A percentile compares a stretch with the other conserved stretches of the same genome.
Conservation (phyloP, 306 rosid genomes). For the Glycine latifolia region DNA sequence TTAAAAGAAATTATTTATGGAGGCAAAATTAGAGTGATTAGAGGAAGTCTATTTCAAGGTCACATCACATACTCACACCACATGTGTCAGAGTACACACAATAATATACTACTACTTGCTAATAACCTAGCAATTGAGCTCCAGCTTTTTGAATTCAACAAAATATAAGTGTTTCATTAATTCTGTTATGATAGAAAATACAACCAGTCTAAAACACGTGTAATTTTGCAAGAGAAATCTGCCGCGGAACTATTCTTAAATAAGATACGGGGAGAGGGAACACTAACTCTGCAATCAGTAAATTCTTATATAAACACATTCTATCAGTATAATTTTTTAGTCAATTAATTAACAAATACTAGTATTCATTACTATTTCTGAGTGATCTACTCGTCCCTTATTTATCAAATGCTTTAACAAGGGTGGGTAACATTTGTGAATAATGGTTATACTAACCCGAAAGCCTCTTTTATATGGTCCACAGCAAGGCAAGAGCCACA, state of each 20-base stretch:
- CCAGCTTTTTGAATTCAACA: not conserved
- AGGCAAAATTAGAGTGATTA: not conserved
- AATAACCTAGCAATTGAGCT: not conserved
- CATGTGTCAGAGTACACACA: not conserved
- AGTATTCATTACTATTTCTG: too few relatives aligned
- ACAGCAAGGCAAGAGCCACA: constrained; percentile 22
- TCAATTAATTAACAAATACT: too few relatives aligned
- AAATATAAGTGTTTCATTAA: not conserved
- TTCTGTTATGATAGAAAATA: constrained; percentile 5
- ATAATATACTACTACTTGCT: not conserved
- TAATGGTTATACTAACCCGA: not conserved
- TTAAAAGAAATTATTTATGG: not conserved
- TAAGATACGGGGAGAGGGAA: not conserved
- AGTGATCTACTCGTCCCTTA: too few relatives aligned
- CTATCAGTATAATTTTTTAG: not conserved
- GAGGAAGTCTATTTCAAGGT: constrained; percentile 1
- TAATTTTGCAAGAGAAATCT: not conserved
- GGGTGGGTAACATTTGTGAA: not conserved
- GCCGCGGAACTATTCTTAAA: not conserved
- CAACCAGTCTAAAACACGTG: not conserved
- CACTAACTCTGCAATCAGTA: not conserved
- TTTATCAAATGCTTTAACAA: not conserved
- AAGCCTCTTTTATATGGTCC: not conserved
- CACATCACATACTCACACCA: not conserved
- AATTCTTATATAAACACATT: not conserved